Conservation (phyloP, 495 filamentous ascomycete species). For the Aspergillus kassunensis region DNA sequence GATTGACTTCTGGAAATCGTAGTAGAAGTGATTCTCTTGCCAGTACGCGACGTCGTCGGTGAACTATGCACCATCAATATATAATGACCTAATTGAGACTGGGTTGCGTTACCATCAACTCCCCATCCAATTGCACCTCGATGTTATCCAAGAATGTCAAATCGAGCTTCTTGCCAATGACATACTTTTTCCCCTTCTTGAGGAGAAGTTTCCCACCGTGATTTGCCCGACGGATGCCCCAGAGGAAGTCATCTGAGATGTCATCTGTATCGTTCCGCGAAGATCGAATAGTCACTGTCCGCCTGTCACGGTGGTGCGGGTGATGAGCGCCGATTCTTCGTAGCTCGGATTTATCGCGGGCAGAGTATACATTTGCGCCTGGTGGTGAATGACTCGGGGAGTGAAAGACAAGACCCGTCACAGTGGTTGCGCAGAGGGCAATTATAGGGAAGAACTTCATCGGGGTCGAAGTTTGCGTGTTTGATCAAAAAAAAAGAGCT, state of each 20-base stretch:
- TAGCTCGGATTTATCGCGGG: conserved; percentile 19
- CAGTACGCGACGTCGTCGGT: conserved; percentile 56
- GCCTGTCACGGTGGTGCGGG: conserved; percentile 34
- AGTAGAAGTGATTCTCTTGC: conserved; percentile 54
- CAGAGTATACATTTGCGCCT: conserved; percentile 29
- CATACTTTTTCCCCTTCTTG: conserved; percentile 47
- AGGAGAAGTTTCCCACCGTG: conserved; percentile 49
- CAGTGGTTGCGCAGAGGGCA: conserved; percentile 24
- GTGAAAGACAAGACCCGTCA: conserved; percentile 12
- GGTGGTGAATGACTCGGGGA: conserved; percentile 13
- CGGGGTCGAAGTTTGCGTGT: not conserved
- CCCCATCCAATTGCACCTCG: conserved; percentile 54
- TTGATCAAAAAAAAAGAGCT: not conserved
- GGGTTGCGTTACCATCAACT: conserved; percentile 36
- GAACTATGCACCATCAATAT: conserved; percentile 33
- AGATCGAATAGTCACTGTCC: conserved; percentile 45
- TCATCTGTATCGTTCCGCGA: conserved; percentile 52
- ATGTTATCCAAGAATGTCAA: conserved; percentile 53
- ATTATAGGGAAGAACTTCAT: conserved; percentile 27
- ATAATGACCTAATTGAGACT: not conserved
- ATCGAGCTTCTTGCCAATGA: conserved; percentile 55
- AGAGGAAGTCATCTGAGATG: conserved; percentile 49
- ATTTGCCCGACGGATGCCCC: conserved; percentile 50
- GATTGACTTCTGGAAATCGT: conserved; percentile 56
- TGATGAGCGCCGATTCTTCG: conserved; percentile 26